Percentiles rank a stretch among this genome's conserved stretches.
These are phyloP conservation scores for Candida parachauliodes DNA, from an alignment of 805 yeast genomes.

Conservation along the genomic window DNA sequence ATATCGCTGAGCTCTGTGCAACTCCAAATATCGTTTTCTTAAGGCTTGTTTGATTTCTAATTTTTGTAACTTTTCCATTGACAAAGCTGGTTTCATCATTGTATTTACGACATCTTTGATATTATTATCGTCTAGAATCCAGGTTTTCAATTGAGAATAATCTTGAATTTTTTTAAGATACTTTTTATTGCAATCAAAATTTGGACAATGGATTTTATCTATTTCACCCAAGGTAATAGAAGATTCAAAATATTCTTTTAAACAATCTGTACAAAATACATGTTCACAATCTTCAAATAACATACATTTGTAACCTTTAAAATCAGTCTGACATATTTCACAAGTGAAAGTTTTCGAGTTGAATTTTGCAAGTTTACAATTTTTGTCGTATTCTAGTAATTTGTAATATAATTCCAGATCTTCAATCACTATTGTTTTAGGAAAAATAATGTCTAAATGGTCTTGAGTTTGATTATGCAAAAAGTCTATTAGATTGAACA, in stretches of 20 bases:
- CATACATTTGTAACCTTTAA: conserved; percentile 42
- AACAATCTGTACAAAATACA: conserved; percentile 45
- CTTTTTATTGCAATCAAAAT: conserved; percentile 42
- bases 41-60: conserved; percentile 23
- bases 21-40: conserved; percentile 34
- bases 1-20: conserved; percentile 38
- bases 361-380: conserved; percentile 22
- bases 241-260: conserved; percentile 37
- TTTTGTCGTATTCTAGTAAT: conserved; percentile 19
- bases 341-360: conserved; percentile 42
- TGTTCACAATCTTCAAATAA: conserved; percentile 45
- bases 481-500: conserved; percentile 43
- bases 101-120: conserved; percentile 25
- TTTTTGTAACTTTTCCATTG: conserved; percentile 27
- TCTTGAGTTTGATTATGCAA: conserved; percentile 24
- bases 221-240: conserved; percentile 47
- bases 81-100: conserved; percentile 41
- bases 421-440: conserved; percentile 8
- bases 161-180: conserved; percentile 13
- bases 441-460: conserved; percentile 10
- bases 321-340: conserved; percentile 52
- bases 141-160: conserved; percentile 16
- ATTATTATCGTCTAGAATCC: conserved; percentile 15
- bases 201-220: conserved; percentile 55
- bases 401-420: conserved; percentile 12